Percentiles rank a stretch among this genome's conserved stretches.
phyloP scores from a whole-genome alignment of 176 grass and related monocot genomes.

The Leersia perrieri region DNA sequence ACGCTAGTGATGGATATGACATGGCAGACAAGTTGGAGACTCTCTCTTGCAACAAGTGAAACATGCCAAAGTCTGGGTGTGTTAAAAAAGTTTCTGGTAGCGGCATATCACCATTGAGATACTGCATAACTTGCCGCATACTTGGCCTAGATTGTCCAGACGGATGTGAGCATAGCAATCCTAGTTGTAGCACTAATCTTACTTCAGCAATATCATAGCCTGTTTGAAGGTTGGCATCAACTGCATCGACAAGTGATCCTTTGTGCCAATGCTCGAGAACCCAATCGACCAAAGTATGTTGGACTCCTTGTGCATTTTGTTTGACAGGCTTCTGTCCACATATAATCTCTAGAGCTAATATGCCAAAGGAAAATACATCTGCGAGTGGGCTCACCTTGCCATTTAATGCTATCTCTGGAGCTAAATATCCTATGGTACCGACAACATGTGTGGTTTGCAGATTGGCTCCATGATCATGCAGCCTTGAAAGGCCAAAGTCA shows the following conservation, averaged over 20 bases:
- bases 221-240: background rate
- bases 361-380: constrained; percentile 22
- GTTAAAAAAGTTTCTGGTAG: background rate
- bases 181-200: constrained; percentile 32
- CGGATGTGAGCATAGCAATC: constrained; percentile 31
- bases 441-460: constrained; percentile 12
- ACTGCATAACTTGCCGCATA: background rate
- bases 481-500: constrained; percentile 14
- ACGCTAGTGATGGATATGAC: too few relatives aligned
- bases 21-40: too few relatives aligned
- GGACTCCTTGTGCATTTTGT: background rate
- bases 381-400: background rate
- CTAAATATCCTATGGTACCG: constrained; percentile 16
- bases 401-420: background rate
- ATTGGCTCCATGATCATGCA: constrained; percentile 19
- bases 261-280: background rate
- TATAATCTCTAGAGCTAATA: constrained; percentile 10
- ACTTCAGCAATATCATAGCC: background rate
- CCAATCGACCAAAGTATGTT: background rate
- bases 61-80: too few relatives aligned
- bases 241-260: background rate
- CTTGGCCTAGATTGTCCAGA: background rate
- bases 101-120: constrained; percentile 1
- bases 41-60: too few relatives aligned
- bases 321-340: constrained; percentile 23